These are phyloP conservation scores for Aaosphaeria arxii DNA, from an alignment of 2,329 filamentous ascomycete genomes.

Conservation along the genomic window DNA sequence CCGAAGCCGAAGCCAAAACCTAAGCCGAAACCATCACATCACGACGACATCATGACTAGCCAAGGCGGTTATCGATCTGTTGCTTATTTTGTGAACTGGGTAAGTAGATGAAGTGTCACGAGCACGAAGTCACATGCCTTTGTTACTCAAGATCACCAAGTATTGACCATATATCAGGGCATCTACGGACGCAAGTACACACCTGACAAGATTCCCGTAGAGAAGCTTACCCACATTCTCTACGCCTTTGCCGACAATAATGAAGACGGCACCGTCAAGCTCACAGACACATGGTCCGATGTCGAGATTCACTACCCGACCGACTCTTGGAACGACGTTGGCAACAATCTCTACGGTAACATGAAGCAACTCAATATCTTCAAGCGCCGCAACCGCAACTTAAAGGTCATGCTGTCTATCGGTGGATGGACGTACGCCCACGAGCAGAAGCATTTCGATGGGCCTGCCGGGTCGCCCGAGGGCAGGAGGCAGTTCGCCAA, in stretches of 20 bases:
- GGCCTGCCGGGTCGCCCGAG: conserved; percentile 60
- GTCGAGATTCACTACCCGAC: conserved; percentile 56
- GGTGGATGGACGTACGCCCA: conserved; percentile 76
- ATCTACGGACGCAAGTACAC: conserved; percentile 83
- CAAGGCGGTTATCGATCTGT: conserved; percentile 61
- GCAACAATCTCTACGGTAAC: conserved; percentile 73
- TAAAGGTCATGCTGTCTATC: conserved; percentile 80
- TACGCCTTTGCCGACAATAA: conserved; percentile 89
- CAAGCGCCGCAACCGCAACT: conserved; percentile 71
- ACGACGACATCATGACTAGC: conserved; percentile 13
- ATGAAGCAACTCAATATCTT: conserved; percentile 73
- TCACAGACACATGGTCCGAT: conserved; percentile 27
- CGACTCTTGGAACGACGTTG: conserved; percentile 64
- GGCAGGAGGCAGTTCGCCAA: conserved; percentile 66
- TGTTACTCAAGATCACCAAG: not conserved
- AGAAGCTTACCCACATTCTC: conserved; percentile 83
- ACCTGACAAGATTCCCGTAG: conserved; percentile 77
- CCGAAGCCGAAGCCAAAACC: not conserved
- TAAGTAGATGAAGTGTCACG: conserved; percentile 6
- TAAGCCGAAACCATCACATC: not conserved
- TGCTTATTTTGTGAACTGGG: conserved; percentile 73
- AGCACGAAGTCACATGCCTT: not conserved
- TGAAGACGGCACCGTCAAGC: conserved; percentile 68
- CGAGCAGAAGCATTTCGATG: conserved; percentile 63
- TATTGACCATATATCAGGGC: conserved; percentile 48